Evolutionary conservation across 805 yeast species (phyloP), one percentile per base, ranked within the genome.

Genomic region (Candida takata): DNA sequence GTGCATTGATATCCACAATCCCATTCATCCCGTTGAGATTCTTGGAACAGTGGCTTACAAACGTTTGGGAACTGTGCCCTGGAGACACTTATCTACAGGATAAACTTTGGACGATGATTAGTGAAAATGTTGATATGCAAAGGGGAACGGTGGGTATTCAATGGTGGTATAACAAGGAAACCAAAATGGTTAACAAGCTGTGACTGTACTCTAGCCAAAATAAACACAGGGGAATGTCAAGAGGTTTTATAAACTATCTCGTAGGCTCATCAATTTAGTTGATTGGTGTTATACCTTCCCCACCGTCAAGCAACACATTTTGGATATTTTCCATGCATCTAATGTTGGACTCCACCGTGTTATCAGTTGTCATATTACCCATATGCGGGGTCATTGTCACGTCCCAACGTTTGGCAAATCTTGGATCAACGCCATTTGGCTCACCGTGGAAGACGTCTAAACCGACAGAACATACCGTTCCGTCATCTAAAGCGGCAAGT

Each of bases 381-480:
- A 80, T 52, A 56, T 84, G 94, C 3, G 94, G 94, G 4, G 48
- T 41, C 30, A 49, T 27, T 0, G 79, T 58, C n/a, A 80, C 83
- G 51, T 82, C 86, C 49, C 74, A 65, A 47, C 88, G 66, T 6
- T 61, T 58, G 17, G 69, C 45, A 29, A 79, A 64, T 26, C 65
- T 72, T 11, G 64, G 60, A 41, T 71, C 67, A 13, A 78, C 67
- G 14, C 33, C 23, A 0, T 45, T 31, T 4, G 84, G 84, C 57
- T 84, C 95, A 16, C 70, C 54, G 37, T 71, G 75, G 51, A 62
- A 81, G 4, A 84, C 95, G 49, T 84, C 95, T 21, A 79, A 54
- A 0, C 88, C 90, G 5, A 79, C 83, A 48, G 77, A 72, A 4
- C 69, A 55, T 2, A 83, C 65, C 36, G 74, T 69, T 1, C 84